Evolutionary conservation across 495 filamentous ascomycete species (phyloP), one percentile per base, ranked within the genome.

Genomic region (Penicillium cinerascens): DNA sequence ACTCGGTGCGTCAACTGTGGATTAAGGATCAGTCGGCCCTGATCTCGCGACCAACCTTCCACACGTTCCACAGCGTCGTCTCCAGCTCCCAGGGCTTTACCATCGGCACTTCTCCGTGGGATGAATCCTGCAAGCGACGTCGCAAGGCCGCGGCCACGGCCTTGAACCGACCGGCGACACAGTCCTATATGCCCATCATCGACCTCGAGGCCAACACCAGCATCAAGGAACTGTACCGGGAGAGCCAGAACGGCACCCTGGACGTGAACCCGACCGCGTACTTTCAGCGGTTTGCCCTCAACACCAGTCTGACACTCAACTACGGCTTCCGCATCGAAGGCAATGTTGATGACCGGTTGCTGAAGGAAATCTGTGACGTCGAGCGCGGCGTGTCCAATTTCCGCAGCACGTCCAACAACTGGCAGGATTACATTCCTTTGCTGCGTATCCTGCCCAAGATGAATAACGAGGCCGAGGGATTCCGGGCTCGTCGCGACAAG

Each of bases 81-180:
- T 86, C 83, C 37, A 79, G 73, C 53, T 85, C 81, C 15, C 83
- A 87, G 68, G 85, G 84, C 7, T 88, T 85, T 61, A 88, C 85
- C 0, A 86, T 89, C 53, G 86, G 86, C 6, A 88, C 86, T 0
- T 86, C 82, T 0, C 86, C 86, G 0, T 89, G 85, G 85, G 84
- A 87, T 60, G 85, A 87, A 47, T 84, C 80, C 38, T 87, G 84
- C 71, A 89, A 89, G 66, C 75, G 77, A 7, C 78, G 85, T 7
- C 74, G 85, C 42, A 88, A 88, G 70, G 83, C 84, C 0, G 85
- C 86, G 0, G 85, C 85, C 2, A 87, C 84, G 0, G 85, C 85
- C 0, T 67, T 89, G 9, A 89, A 89, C 67, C 71, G 80, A 16
- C 81, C 84, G 1, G 82, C 85, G 0, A 79, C 84, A 1, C 81